A percentile compares a stretch with the other conserved stretches of the same genome.
Evolutionary conservation across 495 filamentous ascomycete species (phyloP).

Genomic region (Penicillium soppii): DNA sequence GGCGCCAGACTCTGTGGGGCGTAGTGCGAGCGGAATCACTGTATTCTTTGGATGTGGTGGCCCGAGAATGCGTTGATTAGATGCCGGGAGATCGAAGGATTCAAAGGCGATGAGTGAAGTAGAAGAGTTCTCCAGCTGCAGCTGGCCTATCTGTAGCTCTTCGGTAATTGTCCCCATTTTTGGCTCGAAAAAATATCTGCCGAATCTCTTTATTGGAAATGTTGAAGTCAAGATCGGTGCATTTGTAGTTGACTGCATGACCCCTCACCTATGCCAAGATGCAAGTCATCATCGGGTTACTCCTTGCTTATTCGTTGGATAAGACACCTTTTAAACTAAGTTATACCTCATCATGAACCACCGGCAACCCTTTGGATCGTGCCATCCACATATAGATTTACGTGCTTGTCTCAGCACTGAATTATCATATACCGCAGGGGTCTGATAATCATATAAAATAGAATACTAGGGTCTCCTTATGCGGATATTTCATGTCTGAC

Average conservation of each 20-base stretch:
- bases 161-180: conserved; percentile 11
- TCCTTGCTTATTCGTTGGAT: not conserved
- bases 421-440: not conserved
- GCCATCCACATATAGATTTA: conserved; percentile 4
- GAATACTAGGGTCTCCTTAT: not conserved
- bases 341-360: not conserved
- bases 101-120: conserved; percentile 22
- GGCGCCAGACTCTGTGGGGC: conserved; percentile 19
- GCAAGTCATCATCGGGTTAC: not conserved
- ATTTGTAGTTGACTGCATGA: not conserved
- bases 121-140: not conserved
- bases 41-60: conserved; percentile 42
- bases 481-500: too few species aligned
- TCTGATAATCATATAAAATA: not conserved
- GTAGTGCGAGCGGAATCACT: conserved; percentile 42
- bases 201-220: too few species aligned
- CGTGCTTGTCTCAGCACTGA: conserved; percentile 12
- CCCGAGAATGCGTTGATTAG: conserved; percentile 41
- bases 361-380: conserved; percentile 1
- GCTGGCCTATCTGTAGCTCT: not conserved
- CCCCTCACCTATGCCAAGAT: conserved; percentile 15
- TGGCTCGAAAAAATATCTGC: too few species aligned
- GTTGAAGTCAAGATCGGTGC: not conserved
- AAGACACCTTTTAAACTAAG: not conserved
- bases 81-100: conserved; percentile 71